Percentiles rank a stretch among this genome's conserved stretches.
These are phyloP conservation scores for Schizophyllum amplum DNA, from an alignment of 1,284 basidiomycete genomes.

Conservation along the genomic window DNA sequence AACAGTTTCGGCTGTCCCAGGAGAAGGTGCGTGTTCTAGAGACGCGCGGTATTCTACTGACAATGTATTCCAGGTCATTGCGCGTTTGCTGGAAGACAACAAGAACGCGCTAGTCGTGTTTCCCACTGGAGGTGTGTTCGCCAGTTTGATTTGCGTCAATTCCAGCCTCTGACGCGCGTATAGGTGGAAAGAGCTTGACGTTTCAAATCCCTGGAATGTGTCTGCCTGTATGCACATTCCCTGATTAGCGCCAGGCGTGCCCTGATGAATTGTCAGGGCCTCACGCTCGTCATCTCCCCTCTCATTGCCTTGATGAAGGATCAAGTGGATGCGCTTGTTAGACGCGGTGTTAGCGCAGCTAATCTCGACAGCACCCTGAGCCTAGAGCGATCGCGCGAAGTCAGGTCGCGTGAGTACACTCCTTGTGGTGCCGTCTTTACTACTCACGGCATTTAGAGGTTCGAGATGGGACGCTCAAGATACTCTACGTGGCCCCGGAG, in stretches of 20 bases:
- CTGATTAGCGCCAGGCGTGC: constrained; percentile 24
- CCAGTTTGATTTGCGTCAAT: no score
- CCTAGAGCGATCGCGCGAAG: constrained; percentile 22
- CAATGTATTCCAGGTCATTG: constrained; percentile 24
- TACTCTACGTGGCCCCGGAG: constrained; percentile 62
- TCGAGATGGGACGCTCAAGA: constrained; percentile 8
- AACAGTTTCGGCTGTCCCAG: constrained; percentile 28
- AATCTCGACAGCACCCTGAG: constrained; percentile 52
- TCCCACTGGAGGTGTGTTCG: constrained; percentile 27
- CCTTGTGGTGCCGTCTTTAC: constrained; percentile 8
- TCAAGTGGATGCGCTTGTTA: constrained; percentile 44
- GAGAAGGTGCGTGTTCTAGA: constrained; percentile 21
- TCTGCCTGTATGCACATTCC: constrained; percentile 22
- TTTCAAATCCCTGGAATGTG: constrained; percentile 63
- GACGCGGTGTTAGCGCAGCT: constrained; percentile 49
- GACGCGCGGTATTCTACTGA: neutral
- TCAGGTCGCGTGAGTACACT: constrained; percentile 23
- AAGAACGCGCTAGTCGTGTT: constrained; percentile 32
- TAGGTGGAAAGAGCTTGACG: constrained; percentile 35
- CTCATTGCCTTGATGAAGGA: constrained; percentile 40
- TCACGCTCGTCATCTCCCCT: constrained; percentile 67
- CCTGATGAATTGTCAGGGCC: constrained; percentile 23
- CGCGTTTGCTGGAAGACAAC: constrained; percentile 28
- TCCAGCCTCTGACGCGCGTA: no score
- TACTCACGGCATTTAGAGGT: neutral